Conservation (phyloP, 1,284 basidiomycete genomes). For the Volvariella volvacea region DNA sequence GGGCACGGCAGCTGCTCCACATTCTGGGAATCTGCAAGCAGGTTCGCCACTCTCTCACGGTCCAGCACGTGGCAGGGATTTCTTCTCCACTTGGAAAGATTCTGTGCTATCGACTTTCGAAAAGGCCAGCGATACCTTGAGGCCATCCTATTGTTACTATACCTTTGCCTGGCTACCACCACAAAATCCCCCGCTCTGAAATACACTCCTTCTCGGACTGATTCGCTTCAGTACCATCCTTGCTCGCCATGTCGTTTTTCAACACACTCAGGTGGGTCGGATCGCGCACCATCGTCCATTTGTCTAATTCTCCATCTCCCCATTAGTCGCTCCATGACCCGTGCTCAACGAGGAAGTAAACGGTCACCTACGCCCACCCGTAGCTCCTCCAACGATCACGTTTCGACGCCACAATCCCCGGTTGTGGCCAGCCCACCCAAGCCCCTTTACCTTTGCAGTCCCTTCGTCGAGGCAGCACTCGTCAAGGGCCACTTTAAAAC, state of each 20-base stretch:
- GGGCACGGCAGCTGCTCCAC: too few relatives aligned
- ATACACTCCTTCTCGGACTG: conserved; percentile 16
- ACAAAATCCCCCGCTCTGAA: not conserved
- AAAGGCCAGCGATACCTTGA: too few relatives aligned
- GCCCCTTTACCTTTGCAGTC: conserved; percentile 87
- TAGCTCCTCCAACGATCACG: conserved; percentile 46
- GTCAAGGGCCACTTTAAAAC: conserved; percentile 99
- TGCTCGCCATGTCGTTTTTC: conserved; percentile 71
- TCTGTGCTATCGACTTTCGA: too few relatives aligned
- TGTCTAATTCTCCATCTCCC: not conserved
- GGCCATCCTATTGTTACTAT: too few relatives aligned
- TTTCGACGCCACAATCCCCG: conserved; percentile 34
- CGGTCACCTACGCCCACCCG: conserved; percentile 68
- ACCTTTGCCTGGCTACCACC: not conserved
- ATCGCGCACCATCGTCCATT: not conserved
- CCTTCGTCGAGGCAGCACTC: conserved; percentile 93
- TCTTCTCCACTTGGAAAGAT: too few relatives aligned
- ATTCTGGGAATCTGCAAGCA: too few relatives aligned
- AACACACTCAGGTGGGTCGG: conserved; percentile 63
- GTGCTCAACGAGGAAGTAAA: conserved; percentile 56
- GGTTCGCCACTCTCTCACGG: too few relatives aligned
- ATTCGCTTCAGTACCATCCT: conserved; percentile 21
- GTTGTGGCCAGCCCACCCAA: conserved; percentile 33
- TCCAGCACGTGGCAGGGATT: too few relatives aligned
- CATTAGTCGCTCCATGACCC: conserved; percentile 61